A percentile compares a stretch with the other conserved stretches of the same genome.
Conservation (phyloP, 805 yeast species). For the Maudiozyma pseudohumilis region DNA sequence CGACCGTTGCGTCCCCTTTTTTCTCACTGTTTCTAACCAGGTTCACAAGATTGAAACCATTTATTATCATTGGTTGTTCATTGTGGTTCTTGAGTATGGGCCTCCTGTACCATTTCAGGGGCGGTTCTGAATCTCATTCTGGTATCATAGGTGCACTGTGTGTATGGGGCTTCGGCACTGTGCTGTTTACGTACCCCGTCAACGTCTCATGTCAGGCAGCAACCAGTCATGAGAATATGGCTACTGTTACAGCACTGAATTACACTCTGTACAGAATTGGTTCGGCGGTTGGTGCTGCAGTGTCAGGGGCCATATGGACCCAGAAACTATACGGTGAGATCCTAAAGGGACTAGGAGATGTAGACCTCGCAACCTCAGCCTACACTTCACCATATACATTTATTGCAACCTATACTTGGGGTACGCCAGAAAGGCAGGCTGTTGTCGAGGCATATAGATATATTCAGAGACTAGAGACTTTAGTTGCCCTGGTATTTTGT, state of each 20-base stretch:
- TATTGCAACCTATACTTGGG: conserved; percentile 44
- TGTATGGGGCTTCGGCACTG: conserved; percentile 61
- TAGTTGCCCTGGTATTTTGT: conserved; percentile 29
- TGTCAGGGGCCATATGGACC: conserved; percentile 69
- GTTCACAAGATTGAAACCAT: conserved; percentile 45
- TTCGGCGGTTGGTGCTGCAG: conserved; percentile 50
- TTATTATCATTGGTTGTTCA: conserved; percentile 47
- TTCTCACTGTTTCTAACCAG: conserved; percentile 44
- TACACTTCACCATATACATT: conserved; percentile 47
- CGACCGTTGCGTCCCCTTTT: conserved; percentile 49
- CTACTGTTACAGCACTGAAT: conserved; percentile 50
- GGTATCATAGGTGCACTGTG: conserved; percentile 62
- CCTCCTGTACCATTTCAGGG: conserved; percentile 45
- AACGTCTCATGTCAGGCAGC: conserved; percentile 53
- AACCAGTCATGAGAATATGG: conserved; percentile 59
- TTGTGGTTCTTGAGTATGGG: conserved; percentile 58
- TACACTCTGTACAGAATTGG: conserved; percentile 56
- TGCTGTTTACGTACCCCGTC: conserved; percentile 55
- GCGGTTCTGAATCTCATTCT: conserved; percentile 36
- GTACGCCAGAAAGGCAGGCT: conserved; percentile 48
- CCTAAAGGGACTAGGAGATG: conserved; percentile 30
- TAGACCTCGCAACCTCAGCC: conserved; percentile 35
- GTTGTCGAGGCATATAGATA: conserved; percentile 49
- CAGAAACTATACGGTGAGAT: conserved; percentile 42
- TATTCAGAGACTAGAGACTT: conserved; percentile 48